These are phyloP conservation scores for Cantharellus anzutake DNA, from an alignment of 768 basidiomycete genomes.

Conservation along the genomic window DNA sequence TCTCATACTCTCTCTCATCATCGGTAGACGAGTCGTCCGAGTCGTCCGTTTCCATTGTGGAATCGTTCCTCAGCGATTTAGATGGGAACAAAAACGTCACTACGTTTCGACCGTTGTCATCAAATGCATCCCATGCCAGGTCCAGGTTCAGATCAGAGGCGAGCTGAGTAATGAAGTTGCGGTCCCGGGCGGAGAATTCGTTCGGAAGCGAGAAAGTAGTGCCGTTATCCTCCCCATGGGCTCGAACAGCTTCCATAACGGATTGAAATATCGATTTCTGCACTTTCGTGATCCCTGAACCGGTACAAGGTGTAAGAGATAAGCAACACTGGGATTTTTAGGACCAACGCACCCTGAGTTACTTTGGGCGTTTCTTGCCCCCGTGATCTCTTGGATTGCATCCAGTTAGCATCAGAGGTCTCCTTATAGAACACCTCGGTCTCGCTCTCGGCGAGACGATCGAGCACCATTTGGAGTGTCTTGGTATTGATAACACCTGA, in stretches of 20 bases:
- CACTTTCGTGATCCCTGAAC: slow-evolving; percentile 39
- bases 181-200: slow-evolving; percentile 59
- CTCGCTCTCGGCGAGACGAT: slow-evolving; percentile 82
- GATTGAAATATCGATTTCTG: slow-evolving; percentile 65
- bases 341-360: slow-evolving; percentile 36
- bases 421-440: slow-evolving; percentile 83
- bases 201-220: slow-evolving; percentile 46
- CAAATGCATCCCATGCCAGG: slow-evolving; percentile 86
- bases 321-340: background rate
- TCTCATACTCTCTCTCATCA: slow-evolving; percentile 16
- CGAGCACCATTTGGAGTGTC: slow-evolving; percentile 67
- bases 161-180: slow-evolving; percentile 57
- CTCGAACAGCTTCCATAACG: slow-evolving; percentile 57
- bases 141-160: slow-evolving; percentile 59
- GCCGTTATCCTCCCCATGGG: slow-evolving; percentile 18
- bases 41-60: slow-evolving; percentile 15
- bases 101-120: slow-evolving; percentile 62
- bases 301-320: background rate
- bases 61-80: slow-evolving; percentile 15
- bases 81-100: slow-evolving; percentile 45
- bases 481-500: slow-evolving; percentile 60
- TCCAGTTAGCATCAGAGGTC: slow-evolving; percentile 78
- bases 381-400: slow-evolving; percentile 68
- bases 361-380: slow-evolving; percentile 21
- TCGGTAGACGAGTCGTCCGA: slow-evolving; percentile 16